Evolutionary conservation across 1,284 basidiomycete species (phyloP).

Genomic region (Cutaneotrichosporon daszewskae): DNA sequence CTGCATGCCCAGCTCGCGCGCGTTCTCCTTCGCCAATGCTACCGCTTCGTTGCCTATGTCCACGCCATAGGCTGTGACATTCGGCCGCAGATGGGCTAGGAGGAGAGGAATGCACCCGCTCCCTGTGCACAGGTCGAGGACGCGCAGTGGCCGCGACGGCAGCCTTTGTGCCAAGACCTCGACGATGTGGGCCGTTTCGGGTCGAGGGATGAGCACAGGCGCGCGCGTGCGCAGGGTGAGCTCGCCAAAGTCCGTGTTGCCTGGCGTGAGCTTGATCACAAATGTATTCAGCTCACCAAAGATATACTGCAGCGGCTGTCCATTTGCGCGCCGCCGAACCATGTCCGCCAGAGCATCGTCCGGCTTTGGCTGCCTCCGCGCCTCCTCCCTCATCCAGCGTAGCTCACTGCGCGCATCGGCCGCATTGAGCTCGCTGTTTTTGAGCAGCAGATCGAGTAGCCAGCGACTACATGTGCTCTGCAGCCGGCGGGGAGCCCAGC

Average conservation of each 20-base stretch:
- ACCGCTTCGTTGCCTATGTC: slow-evolving; percentile 68
- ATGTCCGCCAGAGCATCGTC: slow-evolving; percentile 16
- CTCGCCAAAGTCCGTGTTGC: slow-evolving; percentile 79
- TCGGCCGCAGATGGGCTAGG: slow-evolving; percentile 60
- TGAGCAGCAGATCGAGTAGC: slow-evolving; percentile 11
- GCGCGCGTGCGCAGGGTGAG: slow-evolving; percentile 63
- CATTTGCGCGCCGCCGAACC: slow-evolving; percentile 49
- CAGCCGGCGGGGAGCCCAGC: not conserved
- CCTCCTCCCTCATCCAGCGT: slow-evolving; percentile 34
- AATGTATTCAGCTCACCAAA: slow-evolving; percentile 56
- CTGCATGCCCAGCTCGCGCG: slow-evolving; percentile 19
- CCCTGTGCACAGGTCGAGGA: slow-evolving; percentile 86
- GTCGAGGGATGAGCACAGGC: slow-evolving; percentile 82
- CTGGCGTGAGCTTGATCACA: slow-evolving; percentile 47
- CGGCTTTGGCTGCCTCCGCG: not conserved
- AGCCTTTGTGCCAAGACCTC: slow-evolving; percentile 46
- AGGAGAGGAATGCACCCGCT: slow-evolving; percentile 81
- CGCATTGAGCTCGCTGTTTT: slow-evolving; percentile 33
- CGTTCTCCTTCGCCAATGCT: slow-evolving; percentile 66
- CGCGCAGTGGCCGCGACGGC: slow-evolving; percentile 14
- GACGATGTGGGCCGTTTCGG: slow-evolving; percentile 74
- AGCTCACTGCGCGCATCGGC: slow-evolving; percentile 38
- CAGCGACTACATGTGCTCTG: slow-evolving; percentile 3
- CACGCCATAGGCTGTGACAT: slow-evolving; percentile 58
- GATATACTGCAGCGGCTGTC: slow-evolving; percentile 87